A percentile compares a stretch with the other conserved stretches of the same genome.
Conservation (phyloP, 495 filamentous ascomycete genomes). For the Cryomyces antarcticus region DNA sequence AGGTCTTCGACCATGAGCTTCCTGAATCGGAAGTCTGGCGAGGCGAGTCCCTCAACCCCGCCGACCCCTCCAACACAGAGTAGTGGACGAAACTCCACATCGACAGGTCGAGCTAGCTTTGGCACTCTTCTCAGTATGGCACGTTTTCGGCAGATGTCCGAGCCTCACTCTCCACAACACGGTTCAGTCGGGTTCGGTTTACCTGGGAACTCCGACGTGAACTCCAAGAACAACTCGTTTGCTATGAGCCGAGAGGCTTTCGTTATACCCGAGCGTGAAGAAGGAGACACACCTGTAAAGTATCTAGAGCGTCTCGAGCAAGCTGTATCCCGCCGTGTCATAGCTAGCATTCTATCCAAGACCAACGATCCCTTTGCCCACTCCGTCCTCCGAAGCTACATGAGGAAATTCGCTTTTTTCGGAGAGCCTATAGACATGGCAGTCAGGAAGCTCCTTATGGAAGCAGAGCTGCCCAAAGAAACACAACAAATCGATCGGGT, state of each 20-base stretch:
- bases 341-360: constrained; percentile 67
- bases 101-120: constrained; percentile 74
- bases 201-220: constrained; percentile 40
- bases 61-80: constrained; percentile 36
- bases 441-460: constrained; percentile 85
- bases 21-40: constrained; percentile 24
- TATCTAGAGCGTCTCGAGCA: constrained; percentile 72
- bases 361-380: constrained; percentile 65
- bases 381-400: constrained; percentile 74
- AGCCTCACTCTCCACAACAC: constrained; percentile 39
- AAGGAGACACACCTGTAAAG: constrained; percentile 75
- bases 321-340: constrained; percentile 50
- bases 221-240: constrained; percentile 54
- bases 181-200: constrained; percentile 32
- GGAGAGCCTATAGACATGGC: constrained; percentile 97
- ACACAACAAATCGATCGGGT: constrained; percentile 96
- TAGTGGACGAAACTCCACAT: constrained; percentile 56
- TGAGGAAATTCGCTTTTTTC: constrained; percentile 84
- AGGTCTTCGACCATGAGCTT: constrained; percentile 61
- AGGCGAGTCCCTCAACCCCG: constrained; percentile 35
- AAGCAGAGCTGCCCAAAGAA: constrained; percentile 87
- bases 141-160: constrained; percentile 58
- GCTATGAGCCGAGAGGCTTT: constrained; percentile 38
- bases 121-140: constrained; percentile 65
- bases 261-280: constrained; percentile 59